Conservation (phyloP, 306 rosid genomes). For the Elaeagnus macrophylla region DNA sequence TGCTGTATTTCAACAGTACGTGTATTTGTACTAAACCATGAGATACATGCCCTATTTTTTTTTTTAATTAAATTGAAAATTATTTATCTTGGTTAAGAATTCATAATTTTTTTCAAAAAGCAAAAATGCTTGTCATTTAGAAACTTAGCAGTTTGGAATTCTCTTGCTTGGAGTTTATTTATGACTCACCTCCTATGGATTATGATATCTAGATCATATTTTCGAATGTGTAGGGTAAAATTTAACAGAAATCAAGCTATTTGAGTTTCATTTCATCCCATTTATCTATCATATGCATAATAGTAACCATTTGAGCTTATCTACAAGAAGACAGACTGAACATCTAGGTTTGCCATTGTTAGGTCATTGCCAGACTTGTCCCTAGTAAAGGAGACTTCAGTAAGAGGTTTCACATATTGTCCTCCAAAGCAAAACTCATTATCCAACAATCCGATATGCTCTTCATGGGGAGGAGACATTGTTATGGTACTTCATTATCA, state of each 20-base stretch:
- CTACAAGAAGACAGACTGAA: slow-evolving; percentile 3
- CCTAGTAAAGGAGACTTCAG: slow-evolving; percentile 42
- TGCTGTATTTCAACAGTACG: too few species aligned
- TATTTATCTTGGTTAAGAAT: too few species aligned
- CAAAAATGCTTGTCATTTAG: neutral
- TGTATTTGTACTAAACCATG: too few species aligned
- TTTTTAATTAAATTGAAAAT: too few species aligned
- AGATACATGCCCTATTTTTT: too few species aligned
- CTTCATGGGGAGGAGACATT: slow-evolving; percentile 63
- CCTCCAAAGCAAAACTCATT: slow-evolving; percentile 46
- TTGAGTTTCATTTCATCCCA: neutral
- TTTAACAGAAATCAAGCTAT: neutral
- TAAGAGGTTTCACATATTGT: slow-evolving; percentile 62
- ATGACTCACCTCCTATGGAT: neutral
- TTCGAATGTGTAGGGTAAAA: too few species aligned
- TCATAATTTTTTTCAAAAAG: too few species aligned
- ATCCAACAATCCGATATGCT: slow-evolving; percentile 45
- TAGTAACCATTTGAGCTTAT: neutral
- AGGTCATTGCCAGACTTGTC: slow-evolving; percentile 83
- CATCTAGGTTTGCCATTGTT: slow-evolving; percentile 8
- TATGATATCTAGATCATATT: neutral
- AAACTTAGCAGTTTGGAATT: neutral
- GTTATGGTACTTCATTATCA: slow-evolving; percentile 43
- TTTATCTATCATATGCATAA: neutral
- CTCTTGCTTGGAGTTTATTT: neutral